Evolutionary conservation across 2,329 filamentous ascomycete species (phyloP).

Genomic region (Hymenoscyphus scutula): DNA sequence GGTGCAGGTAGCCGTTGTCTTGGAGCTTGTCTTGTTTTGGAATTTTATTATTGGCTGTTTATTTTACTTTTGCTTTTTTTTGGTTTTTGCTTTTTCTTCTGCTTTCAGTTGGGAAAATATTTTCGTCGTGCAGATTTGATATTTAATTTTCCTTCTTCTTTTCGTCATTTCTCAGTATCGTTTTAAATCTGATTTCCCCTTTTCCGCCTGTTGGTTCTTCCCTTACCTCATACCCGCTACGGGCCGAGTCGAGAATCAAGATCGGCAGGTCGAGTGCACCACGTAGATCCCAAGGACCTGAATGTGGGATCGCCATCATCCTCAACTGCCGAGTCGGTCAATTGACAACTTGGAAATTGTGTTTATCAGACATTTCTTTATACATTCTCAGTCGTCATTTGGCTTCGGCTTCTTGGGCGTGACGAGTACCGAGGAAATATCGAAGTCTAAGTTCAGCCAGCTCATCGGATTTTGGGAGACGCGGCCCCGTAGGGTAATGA

Average conservation of each 20-base stretch:
- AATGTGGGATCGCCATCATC: too few species aligned
- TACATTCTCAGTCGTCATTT: too few species aligned
- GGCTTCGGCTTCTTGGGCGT: too few species aligned
- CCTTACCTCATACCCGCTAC: not conserved
- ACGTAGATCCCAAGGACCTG: not conserved
- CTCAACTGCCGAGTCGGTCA: too few species aligned
- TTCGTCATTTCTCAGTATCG: not conserved
- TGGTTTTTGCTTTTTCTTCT: not conserved
- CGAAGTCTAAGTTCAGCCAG: too few species aligned
- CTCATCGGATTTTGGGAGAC: too few species aligned
- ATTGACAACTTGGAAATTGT: too few species aligned
- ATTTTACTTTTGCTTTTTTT: not conserved
- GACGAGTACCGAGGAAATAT: too few species aligned
- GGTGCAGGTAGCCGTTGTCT: constrained; percentile 1
- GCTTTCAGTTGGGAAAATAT: not conserved
- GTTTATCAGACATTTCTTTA: too few species aligned
- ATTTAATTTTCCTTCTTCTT: not conserved
- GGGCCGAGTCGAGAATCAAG: not conserved
- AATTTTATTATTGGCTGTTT: not conserved
- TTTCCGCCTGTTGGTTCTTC: not conserved
- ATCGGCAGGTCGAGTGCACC: not conserved
- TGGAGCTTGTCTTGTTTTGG: not conserved
- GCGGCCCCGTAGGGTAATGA: too few species aligned
- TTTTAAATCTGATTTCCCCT: too few species aligned
- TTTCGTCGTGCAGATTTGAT: not conserved